A percentile compares a stretch with the other conserved stretches of the same genome.
Conservation (phyloP, 257 asterid species). For the Solanum virginianum region DNA sequence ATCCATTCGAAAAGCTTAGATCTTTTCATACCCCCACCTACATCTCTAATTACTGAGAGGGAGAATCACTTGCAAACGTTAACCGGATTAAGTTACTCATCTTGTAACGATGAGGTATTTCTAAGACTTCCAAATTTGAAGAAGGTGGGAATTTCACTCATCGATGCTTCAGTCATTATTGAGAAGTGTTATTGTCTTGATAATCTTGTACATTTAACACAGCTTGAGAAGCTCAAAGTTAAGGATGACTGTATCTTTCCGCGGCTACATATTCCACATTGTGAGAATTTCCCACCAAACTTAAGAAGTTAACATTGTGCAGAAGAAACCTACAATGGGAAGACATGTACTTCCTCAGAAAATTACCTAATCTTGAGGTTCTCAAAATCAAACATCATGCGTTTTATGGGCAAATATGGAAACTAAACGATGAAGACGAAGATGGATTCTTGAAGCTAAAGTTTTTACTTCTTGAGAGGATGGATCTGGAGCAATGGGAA, state of each 20-base stretch:
- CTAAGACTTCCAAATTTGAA: not conserved
- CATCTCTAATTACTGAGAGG: not conserved
- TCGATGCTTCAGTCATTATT: not conserved
- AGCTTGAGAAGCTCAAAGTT: not conserved
- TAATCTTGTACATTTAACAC: not conserved
- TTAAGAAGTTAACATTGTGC: too few relatives aligned
- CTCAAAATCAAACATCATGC: not conserved
- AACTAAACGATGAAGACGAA: not conserved
- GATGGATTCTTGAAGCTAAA: not conserved
- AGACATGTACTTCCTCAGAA: not conserved
- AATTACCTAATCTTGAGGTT: not conserved
- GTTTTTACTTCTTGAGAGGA: not conserved
- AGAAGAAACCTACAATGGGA: not conserved
- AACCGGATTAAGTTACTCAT: not conserved
- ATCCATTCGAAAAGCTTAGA: not conserved
- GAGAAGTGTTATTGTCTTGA: not conserved
- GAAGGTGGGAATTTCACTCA: not conserved
- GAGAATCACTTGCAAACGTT: not conserved
- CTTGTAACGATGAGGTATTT: not conserved
- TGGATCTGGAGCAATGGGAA: not conserved
- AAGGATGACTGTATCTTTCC: not conserved
- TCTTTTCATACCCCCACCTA: not conserved
- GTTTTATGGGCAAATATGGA: not conserved
- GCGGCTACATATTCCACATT: not conserved
- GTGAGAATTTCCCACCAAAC: not conserved